phyloP scores from a whole-genome alignment of 208 protist species.

The Trypanosoma lewisi region DNA sequence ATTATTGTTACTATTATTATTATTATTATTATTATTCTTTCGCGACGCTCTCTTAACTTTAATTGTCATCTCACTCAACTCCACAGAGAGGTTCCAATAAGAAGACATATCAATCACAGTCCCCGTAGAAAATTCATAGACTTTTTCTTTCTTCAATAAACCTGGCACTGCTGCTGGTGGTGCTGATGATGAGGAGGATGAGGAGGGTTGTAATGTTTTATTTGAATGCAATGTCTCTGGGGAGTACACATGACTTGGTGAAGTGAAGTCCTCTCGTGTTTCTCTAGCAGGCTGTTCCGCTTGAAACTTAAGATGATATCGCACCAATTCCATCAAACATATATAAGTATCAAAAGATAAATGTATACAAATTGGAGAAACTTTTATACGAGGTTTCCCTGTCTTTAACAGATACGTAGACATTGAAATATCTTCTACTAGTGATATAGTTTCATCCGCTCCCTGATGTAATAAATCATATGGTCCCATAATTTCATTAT shows the following conservation, averaged over 20 bases:
- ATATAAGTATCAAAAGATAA: slow-evolving; percentile 14
- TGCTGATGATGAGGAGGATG: not conserved
- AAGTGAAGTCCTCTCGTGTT: not conserved
- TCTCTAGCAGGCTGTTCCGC: not conserved
- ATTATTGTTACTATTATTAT: not conserved
- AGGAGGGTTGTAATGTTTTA: not conserved
- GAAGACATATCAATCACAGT: not conserved
- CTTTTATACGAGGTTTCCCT: not conserved
- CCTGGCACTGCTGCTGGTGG: too few relatives aligned
- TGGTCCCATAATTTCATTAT: not conserved
- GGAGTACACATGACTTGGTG: too few relatives aligned
- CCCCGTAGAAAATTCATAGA: not conserved
- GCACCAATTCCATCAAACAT: slow-evolving; percentile 7
- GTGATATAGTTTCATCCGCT: not conserved
- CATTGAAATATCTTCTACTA: slow-evolving; percentile 15
- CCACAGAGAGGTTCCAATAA: not conserved
- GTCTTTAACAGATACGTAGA: not conserved
- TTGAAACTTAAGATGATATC: slow-evolving; percentile 12
- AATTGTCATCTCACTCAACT: not conserved
- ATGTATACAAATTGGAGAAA: slow-evolving; percentile 13
- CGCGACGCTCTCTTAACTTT: not conserved
- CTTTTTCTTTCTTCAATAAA: too few relatives aligned
- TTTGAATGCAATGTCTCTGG: not conserved
- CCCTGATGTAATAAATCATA: slow-evolving; percentile 8
- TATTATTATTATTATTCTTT: not conserved